Percentiles rank a stretch among this genome's conserved stretches.
These are phyloP conservation scores for Claviceps sp. DNA, from an alignment of 2,329 filamentous ascomycete genomes.

Conservation along the genomic window DNA sequence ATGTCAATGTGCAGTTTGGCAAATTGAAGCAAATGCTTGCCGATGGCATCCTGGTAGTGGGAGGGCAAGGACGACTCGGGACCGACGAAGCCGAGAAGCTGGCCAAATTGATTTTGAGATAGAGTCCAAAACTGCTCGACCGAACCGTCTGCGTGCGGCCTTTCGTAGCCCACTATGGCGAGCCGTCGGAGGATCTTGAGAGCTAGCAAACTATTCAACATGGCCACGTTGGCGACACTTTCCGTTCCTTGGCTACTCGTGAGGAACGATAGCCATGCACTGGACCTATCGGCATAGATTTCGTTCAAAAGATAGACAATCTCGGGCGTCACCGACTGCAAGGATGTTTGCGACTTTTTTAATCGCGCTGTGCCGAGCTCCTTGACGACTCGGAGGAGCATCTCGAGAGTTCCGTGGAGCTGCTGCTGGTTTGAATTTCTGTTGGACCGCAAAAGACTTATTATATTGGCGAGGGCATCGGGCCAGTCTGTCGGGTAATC, in stretches of 20 bases:
- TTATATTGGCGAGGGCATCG: conserved; percentile 44
- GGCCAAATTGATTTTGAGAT: conserved; percentile 64
- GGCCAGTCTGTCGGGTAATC: conserved; percentile 86
- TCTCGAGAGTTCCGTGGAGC: conserved; percentile 58
- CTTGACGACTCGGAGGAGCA: conserved; percentile 78
- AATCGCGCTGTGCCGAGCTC: conserved; percentile 74
- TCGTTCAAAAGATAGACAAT: conserved; percentile 66
- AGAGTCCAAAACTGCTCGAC: conserved; percentile 71
- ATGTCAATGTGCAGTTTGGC: conserved; percentile 86
- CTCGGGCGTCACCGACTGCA: conserved; percentile 71
- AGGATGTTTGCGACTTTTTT: conserved; percentile 56
- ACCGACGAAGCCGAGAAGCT: conserved; percentile 53
- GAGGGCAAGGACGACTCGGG: conserved; percentile 40
- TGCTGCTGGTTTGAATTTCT: conserved; percentile 46
- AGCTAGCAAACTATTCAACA: conserved; percentile 64
- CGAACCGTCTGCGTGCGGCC: conserved; percentile 64
- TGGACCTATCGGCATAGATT: conserved; percentile 65
- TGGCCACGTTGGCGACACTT: conserved; percentile 44
- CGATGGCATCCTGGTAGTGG: conserved; percentile 48
- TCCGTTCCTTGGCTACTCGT: conserved; percentile 44
- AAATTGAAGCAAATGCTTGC: conserved; percentile 79
- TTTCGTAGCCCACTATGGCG: conserved; percentile 68
- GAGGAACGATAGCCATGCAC: conserved; percentile 52
- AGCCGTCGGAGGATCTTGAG: conserved; percentile 73
- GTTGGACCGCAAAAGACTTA: conserved; percentile 45